Evolutionary conservation across 176 grass and related monocot genomes (phyloP), one percentile per base, ranked within the genome.

Genomic region (Carex pumila): DNA sequence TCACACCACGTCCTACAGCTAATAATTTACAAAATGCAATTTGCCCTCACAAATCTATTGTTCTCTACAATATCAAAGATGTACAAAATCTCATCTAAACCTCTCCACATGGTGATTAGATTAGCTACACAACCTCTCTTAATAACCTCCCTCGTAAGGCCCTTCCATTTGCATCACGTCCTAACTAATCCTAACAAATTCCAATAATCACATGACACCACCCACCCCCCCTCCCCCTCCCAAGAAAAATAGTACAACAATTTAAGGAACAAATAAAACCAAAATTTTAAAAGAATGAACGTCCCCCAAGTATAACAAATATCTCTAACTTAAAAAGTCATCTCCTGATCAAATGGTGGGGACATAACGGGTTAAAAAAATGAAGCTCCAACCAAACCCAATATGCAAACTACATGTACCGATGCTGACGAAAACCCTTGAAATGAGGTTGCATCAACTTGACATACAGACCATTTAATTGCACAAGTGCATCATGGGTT

Each of bases 381-480:
- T 78, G 6, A 34, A 57, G 31, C 53, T 57, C 73, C 50, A 77
- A 78, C 12, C 73, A 78, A 77, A 78, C 52, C 68, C 52, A 57
- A 36, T 57, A 65, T 52, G 25, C 43, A 65, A 10, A 76, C 83
- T 92, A 95, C 88, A 95, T 91, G 34, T 95, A 87, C 53, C 93
- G 90, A 80, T 92, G 96, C 79, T 94, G 96, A 52, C 89, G 92
- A 79, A 92, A 88, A 9, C 96, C 96, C 86, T 99, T 99, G 81
- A 99, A 94, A 85, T 99, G 96, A 83, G 96, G 96, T 73, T 95
- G 96, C 96, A 99, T 99, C 86, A 99, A 79, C 85, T 94, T 95
- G 22, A 93, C 88, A 81, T 99, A 99, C 86, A 99, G 71, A 5
- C 93, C 96, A 25, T 95, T 99, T 91, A 85, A 88, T 78, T 95